phyloP scores from a whole-genome alignment of 129 eudicot species.

The Dittrichia graveolens region DNA sequence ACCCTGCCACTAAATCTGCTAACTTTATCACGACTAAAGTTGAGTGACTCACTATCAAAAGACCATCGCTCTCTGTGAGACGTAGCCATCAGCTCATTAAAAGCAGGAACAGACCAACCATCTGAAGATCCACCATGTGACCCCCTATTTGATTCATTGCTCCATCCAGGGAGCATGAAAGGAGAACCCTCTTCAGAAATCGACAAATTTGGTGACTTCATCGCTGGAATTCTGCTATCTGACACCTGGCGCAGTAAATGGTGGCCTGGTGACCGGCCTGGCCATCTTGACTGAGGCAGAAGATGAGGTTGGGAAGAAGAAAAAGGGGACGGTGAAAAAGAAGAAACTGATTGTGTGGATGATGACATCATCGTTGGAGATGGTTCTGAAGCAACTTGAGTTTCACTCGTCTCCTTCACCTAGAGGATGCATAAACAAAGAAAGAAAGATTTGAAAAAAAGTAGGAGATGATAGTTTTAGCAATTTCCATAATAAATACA shows the following conservation, averaged over 20 bases:
- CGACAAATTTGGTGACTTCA: conserved; percentile 74
- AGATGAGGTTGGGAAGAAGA: conserved; percentile 50
- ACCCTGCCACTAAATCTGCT: conserved; percentile 50
- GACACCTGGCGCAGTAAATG: conserved; percentile 58
- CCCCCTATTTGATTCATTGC: conserved; percentile 62
- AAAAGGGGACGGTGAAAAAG: conserved; percentile 64
- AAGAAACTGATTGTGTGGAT: conserved; percentile 64
- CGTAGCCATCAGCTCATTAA: conserved; percentile 56
- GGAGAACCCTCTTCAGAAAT: conserved; percentile 72
- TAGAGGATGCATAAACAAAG: conserved; percentile 18
- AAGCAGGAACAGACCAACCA: conserved; percentile 73
- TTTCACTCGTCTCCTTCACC: conserved; percentile 54
- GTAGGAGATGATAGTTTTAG: background rate
- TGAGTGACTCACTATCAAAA: conserved; percentile 71
- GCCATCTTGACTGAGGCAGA: conserved; percentile 64
- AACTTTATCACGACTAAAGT: conserved; percentile 49
- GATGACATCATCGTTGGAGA: conserved; percentile 71
- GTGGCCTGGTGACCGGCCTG: conserved; percentile 61
- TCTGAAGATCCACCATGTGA: conserved; percentile 79
- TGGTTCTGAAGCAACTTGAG: conserved; percentile 52
- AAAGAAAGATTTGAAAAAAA: background rate
- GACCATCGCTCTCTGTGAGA: conserved; percentile 82
- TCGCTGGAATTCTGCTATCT: conserved; percentile 52
- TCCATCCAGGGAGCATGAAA: conserved; percentile 51
- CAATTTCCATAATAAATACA: background rate